Base-by-base conservation (phyloP, 768 basidiomycete genomes). In the Fomitopsis serialis region DNA sequence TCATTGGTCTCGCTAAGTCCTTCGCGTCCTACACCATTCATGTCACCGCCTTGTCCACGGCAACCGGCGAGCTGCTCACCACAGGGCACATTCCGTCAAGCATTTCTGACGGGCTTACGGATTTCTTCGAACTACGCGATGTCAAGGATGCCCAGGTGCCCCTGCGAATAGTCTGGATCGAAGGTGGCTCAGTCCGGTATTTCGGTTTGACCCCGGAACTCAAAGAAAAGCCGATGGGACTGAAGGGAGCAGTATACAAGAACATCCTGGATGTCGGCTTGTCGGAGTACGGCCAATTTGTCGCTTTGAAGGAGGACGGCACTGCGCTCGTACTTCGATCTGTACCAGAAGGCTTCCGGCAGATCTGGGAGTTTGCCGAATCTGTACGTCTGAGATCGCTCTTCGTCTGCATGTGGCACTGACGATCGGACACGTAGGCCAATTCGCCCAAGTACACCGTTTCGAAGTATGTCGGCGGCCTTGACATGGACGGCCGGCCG, bases 251-350 rank as follows among this genome's bases (percentile, higher is more conserved):
- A 2, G 65, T 65, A 17, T 89, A 83, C 65, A 71, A 70, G 11
- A 68, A 69, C 27, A 70, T 95, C 21, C 52, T 80, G 13, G 87
- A 92, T 58, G 70, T 89, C 6, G 83, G 83, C 11, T 69, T 90
- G 34, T 64, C 69, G n/a, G 59, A 64, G 0, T 63, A 74, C 25
- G 91, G 89, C 0, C 68, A 80, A 21, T 74, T 91, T 34, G 71
- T 95, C 21, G 87, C 79, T 2, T 61, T 82, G 45, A 72, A 73
- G 46, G 64, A 72, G 1, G 79, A 84, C 57, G 87, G 84, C 0
- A 71, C 75, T 5, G 80, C 78, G 6, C 73, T 77, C 35, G 73
- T 92, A 0, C 59, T 92, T 42, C 71, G 72, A 55, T 69, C 84
- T 7, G 70, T 72, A 6, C 70, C 71, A 15, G 77, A 77, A 2